A percentile compares a stretch with the other conserved stretches of the same genome.
phyloP scores from a whole-genome alignment of 768 basidiomycete species.

The Hydnomerulius pinastri region DNA sequence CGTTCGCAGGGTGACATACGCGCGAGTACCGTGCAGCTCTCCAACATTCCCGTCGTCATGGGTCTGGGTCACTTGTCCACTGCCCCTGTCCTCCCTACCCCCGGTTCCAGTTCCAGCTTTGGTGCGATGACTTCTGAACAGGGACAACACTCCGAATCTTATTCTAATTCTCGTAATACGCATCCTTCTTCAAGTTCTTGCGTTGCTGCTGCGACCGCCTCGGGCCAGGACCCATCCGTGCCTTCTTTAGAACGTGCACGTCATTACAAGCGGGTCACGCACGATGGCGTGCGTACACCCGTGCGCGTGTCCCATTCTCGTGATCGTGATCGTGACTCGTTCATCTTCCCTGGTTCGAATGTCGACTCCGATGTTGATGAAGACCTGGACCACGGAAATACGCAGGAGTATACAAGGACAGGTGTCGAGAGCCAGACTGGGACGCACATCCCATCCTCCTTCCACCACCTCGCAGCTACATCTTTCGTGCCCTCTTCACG shows the following conservation, averaged over 20 bases:
- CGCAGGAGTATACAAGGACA: too few species aligned
- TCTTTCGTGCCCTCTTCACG: constrained; percentile 26
- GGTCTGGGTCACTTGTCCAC: constrained; percentile 1
- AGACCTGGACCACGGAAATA: too few species aligned
- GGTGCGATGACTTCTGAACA: too few species aligned
- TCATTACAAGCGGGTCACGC: too few species aligned
- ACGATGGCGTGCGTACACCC: too few species aligned
- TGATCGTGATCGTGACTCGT: too few species aligned
- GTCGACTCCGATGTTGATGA: neutral
- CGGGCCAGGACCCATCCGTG: constrained; percentile 11
- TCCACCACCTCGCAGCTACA: constrained; percentile 11
- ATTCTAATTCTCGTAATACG: neutral
- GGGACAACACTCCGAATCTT: neutral
- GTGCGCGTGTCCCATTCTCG: too few species aligned
- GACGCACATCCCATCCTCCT: constrained; percentile 6
- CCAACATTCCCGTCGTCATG: constrained; percentile 47
- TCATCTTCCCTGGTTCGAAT: constrained; percentile 41
- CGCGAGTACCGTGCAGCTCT: constrained; percentile 64
- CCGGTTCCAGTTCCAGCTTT: too few species aligned
- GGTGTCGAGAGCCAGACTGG: too few species aligned
- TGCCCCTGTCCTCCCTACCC: neutral
- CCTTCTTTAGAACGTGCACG: constrained; percentile 28
- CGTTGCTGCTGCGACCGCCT: constrained; percentile 23
- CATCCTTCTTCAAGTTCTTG: constrained; percentile 6
- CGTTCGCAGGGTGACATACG: constrained; percentile 70